These are phyloP conservation scores for Neonectria sp. DNA, from an alignment of 2,329 filamentous ascomycete genomes.

Conservation along the genomic window DNA sequence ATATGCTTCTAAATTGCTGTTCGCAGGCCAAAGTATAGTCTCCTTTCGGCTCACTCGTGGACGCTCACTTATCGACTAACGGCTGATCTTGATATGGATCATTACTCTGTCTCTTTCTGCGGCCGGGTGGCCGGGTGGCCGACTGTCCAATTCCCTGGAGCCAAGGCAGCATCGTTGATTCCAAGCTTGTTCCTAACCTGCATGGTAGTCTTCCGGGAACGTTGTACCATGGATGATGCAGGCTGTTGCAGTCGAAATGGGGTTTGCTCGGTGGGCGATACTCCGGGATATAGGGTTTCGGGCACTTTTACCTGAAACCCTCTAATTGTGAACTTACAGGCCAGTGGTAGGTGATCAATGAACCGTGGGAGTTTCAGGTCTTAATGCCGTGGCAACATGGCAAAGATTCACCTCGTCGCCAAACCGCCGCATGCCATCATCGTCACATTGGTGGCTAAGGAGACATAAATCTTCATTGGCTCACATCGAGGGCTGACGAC, in stretches of 20 bases:
- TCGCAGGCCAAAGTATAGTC: background rate
- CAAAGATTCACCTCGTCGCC: background rate
- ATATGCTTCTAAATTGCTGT: background rate
- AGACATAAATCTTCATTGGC: background rate
- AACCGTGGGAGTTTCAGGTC: background rate
- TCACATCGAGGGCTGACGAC: background rate
- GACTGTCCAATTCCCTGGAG: constrained; percentile 23
- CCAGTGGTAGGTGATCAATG: background rate
- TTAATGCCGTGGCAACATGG: background rate
- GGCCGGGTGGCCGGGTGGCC: background rate
- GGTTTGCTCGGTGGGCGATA: background rate
- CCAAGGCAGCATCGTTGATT: background rate
- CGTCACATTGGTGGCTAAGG: too few relatives aligned
- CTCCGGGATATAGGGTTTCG: background rate
- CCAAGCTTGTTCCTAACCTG: background rate
- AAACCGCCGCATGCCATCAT: too few relatives aligned
- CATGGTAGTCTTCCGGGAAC: constrained; percentile 3
- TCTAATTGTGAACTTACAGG: background rate
- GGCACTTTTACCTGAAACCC: background rate
- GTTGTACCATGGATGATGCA: too few relatives aligned
- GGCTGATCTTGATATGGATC: background rate
- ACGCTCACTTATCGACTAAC: constrained; percentile 12
- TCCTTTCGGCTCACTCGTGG: constrained; percentile 1
- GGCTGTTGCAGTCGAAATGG: too few relatives aligned
- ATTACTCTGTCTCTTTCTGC: background rate